Conservation (phyloP, 805 yeast species). For the Yamadazyma philogaea region DNA sequence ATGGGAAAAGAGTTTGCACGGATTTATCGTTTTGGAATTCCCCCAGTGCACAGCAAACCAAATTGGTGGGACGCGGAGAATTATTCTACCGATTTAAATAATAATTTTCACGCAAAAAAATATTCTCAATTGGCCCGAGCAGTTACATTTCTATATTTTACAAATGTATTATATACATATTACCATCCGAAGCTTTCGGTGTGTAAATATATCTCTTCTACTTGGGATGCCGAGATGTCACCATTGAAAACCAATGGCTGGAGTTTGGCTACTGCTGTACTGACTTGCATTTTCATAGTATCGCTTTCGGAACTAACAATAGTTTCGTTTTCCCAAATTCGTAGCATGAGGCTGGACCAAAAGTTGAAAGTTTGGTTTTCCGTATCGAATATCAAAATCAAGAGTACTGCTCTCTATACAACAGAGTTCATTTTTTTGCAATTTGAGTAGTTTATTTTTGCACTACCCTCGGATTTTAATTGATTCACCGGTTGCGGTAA, state of each 20-base stretch:
- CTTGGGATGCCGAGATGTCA: constrained; percentile 20
- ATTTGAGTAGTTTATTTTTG: no score
- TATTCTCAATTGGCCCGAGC: no score
- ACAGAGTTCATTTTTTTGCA: no score
- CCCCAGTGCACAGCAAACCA: no score
- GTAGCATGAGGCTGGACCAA: neutral
- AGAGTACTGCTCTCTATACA: neutral
- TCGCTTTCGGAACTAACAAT: constrained; percentile 47
- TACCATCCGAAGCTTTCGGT: constrained; percentile 52
- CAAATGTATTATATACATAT: neutral
- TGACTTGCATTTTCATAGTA: constrained; percentile 35
- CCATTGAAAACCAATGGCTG: constrained; percentile 35
- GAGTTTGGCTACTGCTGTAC: constrained; percentile 37
- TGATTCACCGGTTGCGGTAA: no score
- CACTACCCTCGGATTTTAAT: no score
- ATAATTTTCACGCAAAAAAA: no score
- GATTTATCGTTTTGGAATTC: no score
- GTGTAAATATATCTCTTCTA: constrained; percentile 48
- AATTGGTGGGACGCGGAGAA: no score
- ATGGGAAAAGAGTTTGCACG: no score
- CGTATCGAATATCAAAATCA: constrained; percentile 14
- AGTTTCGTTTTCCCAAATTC: constrained; percentile 28
- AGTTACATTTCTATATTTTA: no score
- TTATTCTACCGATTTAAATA: no score
- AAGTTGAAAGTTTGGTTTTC: neutral